Percentiles rank a stretch among this genome's conserved stretches.
phyloP scores from a whole-genome alignment of 768 basidiomycete species.

The Hygrocybe coccinea region DNA sequence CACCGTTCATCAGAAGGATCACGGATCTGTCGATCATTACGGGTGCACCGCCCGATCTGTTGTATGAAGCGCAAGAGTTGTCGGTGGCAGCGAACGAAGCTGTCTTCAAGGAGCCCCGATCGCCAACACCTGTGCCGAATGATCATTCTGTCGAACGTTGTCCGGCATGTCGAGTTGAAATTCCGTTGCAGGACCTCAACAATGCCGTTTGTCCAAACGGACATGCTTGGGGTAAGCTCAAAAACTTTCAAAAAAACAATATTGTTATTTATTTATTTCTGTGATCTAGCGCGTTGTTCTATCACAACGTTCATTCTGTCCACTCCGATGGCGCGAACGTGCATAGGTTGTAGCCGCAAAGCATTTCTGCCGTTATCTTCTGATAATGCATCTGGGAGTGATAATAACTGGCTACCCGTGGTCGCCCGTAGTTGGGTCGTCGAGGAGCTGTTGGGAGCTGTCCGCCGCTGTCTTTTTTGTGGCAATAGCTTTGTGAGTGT shows the following conservation, averaged over 20 bases:
- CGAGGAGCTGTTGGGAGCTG: slow-evolving; percentile 58
- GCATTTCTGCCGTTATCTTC: slow-evolving; percentile 61
- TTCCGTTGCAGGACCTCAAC: slow-evolving; percentile 57
- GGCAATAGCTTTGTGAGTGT: slow-evolving; percentile 60
- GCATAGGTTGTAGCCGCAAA: slow-evolving; percentile 76
- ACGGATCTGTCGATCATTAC: slow-evolving; percentile 56
- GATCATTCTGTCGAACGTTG: slow-evolving; percentile 60
- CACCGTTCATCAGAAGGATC: slow-evolving; percentile 61
- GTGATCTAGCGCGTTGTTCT: slow-evolving; percentile 63
- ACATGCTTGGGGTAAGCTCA: slow-evolving; percentile 75
- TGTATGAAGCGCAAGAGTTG: slow-evolving; percentile 32
- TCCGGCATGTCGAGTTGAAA: slow-evolving; percentile 63
- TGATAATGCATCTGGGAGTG: slow-evolving; percentile 22
- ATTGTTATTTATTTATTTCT: slow-evolving; percentile 8
- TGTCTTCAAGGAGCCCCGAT: not conserved
- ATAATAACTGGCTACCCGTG: slow-evolving; percentile 40
- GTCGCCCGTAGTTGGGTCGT: slow-evolving; percentile 60
- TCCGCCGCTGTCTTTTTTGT: slow-evolving; percentile 66
- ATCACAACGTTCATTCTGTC: slow-evolving; percentile 76
- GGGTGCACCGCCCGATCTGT: slow-evolving; percentile 41
- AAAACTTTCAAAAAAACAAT: too few species aligned
- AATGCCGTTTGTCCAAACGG: slow-evolving; percentile 64
- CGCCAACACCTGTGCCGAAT: slow-evolving; percentile 27
- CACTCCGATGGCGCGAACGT: slow-evolving; percentile 74
- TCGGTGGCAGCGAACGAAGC: slow-evolving; percentile 24